Conservation (phyloP, 192 early-diverging fungal species). For the Backusella australiensis region DNA sequence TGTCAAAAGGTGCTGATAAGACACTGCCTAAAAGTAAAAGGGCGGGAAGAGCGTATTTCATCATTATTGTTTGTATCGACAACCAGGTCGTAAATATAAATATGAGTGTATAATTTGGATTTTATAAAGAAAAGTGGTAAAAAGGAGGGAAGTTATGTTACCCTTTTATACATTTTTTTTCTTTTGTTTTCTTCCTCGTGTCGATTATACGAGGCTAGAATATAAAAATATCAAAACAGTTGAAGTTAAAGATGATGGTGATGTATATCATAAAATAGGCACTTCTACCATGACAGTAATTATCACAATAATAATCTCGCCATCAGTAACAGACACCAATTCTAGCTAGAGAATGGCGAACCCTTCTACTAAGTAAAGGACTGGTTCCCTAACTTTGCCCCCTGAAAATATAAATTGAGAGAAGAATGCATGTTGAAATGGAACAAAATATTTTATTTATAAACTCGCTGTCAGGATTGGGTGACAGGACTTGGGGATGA, state of each 20-base stretch:
- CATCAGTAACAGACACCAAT: background rate
- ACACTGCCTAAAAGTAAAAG: background rate
- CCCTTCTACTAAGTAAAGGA: background rate
- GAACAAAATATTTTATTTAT: background rate
- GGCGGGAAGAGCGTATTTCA: background rate
- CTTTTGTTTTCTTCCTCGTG: background rate
- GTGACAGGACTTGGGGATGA: too few relatives aligned
- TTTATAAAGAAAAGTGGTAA: background rate
- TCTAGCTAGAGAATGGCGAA: background rate
- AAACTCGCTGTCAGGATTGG: too few relatives aligned
- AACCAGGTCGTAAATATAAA: background rate
- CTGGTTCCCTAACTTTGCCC: background rate
- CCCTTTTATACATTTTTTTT: background rate
- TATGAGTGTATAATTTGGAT: background rate
- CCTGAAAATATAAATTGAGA: too few relatives aligned
- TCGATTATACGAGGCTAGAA: background rate
- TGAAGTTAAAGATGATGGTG: background rate
- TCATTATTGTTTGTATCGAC: background rate
- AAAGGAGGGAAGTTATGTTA: background rate
- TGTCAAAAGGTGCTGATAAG: background rate
- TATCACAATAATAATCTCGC: background rate
- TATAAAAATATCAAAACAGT: background rate
- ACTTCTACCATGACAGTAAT: background rate
- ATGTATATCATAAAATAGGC: background rate
- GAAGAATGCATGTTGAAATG: background rate